Evolutionary conservation across 192 early-diverging fungal genomes (phyloP), one percentile per base, ranked within the genome.

Genomic region (Dimargaris cristalligena): DNA sequence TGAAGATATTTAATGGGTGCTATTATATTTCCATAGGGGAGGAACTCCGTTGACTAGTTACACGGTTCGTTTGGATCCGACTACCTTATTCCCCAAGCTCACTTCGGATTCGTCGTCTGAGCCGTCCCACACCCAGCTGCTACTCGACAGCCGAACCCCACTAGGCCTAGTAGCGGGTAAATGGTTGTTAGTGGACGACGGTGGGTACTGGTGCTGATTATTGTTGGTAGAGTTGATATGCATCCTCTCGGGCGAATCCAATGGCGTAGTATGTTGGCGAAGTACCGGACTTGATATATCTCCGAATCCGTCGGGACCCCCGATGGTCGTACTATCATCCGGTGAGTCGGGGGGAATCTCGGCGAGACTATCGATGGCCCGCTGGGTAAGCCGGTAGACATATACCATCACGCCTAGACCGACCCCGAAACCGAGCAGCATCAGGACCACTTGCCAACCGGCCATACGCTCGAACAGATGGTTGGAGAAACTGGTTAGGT

Each of bases 401-500:
- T 56, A 56, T 16, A 56, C 31, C 54, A 56, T 33, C 20, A 56
- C 54, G 30, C 54, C 54, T 29, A 34, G 14, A 29, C 54, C 54
- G 20, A 29, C 4, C 3, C 10, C 30, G 9, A 56, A 0, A 11
- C 54, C 54, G 31, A 56, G 2, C 29, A 56, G 23, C 54, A 56
- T 56, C 31, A 56, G 20, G 31, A 34, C 29, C 8, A 56, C 32
- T 33, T 56, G 54, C 54, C 54, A 56, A 28, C 23, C 16, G 30
- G 54, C 20, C 4, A 20, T 31, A 1, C 32, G 54, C 34, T 34
- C 54, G 23, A 56, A 56, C 11, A 56, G 16, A 8, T 16, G 16
- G 18, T 56, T 56, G 31, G 54, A 56, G 29, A 56, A 56, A 14
- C 20, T 34, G 30, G 54, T 56, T 13, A 59, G 28, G 32, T 76